A percentile compares a stretch with the other conserved stretches of the same genome.
These are phyloP conservation scores for Kalmusia sp. DNA, from an alignment of 2,329 filamentous ascomycete species.

Conservation along the genomic window DNA sequence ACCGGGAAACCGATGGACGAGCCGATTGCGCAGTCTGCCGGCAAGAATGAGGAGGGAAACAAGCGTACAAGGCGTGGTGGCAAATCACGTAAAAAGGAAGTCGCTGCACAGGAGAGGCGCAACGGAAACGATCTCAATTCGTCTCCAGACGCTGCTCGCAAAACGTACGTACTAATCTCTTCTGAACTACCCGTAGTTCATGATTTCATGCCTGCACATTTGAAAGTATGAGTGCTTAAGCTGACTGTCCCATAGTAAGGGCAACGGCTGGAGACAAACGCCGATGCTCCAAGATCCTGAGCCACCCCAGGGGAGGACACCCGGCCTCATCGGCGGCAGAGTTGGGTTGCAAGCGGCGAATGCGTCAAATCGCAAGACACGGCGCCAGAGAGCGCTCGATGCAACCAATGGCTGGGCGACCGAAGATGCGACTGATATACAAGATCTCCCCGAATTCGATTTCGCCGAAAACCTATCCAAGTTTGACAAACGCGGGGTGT, in stretches of 20 bases:
- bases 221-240: not conserved
- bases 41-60: conserved; percentile 46
- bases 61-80: conserved; percentile 55
- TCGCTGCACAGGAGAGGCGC: conserved; percentile 49
- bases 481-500: conserved; percentile 91
- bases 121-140: conserved; percentile 36
- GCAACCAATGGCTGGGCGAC: conserved; percentile 89
- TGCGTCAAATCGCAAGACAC: conserved; percentile 50
- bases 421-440: conserved; percentile 92
- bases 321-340: conserved; percentile 47
- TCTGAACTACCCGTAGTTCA: conserved; percentile 11
- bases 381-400: conserved; percentile 59
- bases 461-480: conserved; percentile 89
- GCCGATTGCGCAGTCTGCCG: conserved; percentile 23
- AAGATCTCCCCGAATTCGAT: conserved; percentile 93
- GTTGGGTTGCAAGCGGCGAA: conserved; percentile 46
- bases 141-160: conserved; percentile 37
- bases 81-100: conserved; percentile 55
- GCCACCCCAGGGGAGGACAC: conserved; percentile 44
- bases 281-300: conserved; percentile 69
- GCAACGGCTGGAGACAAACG: conserved; percentile 72
- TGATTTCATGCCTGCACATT: not conserved
- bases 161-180: conserved; percentile 44
- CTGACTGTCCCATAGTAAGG: conserved; percentile 50
- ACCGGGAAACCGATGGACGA: conserved; percentile 51